A percentile compares a stretch with the other conserved stretches of the same genome.
These are phyloP conservation scores for Xylaria cubensis DNA, from an alignment of 495 filamentous ascomycete species.

Conservation along the genomic window DNA sequence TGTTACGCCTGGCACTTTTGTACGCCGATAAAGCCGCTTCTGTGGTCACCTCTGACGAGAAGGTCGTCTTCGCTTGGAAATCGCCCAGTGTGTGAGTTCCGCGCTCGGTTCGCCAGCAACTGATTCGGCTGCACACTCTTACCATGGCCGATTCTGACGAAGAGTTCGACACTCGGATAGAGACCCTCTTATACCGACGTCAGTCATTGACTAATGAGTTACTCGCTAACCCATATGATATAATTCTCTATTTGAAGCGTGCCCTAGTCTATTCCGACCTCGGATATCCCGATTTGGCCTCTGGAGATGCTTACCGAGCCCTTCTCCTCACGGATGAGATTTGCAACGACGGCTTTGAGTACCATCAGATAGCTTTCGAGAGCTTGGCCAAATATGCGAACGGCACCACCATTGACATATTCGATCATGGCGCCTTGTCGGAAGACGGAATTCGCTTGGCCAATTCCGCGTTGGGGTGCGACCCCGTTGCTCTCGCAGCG, in stretches of 20 bases:
- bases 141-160: slow-evolving; percentile 51
- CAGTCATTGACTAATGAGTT: slow-evolving; percentile 57
- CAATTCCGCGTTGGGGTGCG: slow-evolving; percentile 37
- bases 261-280: slow-evolving; percentile 73
- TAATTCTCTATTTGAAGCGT: slow-evolving; percentile 76
- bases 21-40: background rate
- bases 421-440: slow-evolving; percentile 51
- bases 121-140: background rate
- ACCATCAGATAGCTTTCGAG: slow-evolving; percentile 62
- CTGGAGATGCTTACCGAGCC: slow-evolving; percentile 88
- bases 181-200: slow-evolving; percentile 52
- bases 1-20: background rate
- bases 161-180: slow-evolving; percentile 45
- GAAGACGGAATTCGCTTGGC: slow-evolving; percentile 46
- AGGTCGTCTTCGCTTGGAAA: background rate
- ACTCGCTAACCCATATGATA: slow-evolving; percentile 70
- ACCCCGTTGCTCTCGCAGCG: slow-evolving; percentile 43
- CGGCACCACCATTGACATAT: slow-evolving; percentile 43
- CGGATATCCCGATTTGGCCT: slow-evolving; percentile 87
- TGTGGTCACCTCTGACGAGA: background rate
- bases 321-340: slow-evolving; percentile 85
- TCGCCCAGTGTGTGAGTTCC: slow-evolving; percentile 18
- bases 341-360: slow-evolving; percentile 70
- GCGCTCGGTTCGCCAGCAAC: slow-evolving; percentile 2
- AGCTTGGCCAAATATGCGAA: slow-evolving; percentile 44